Conservation (phyloP, 2,329 filamentous ascomycete genomes). For the Sclerotinia sclerotiorum region DNA sequence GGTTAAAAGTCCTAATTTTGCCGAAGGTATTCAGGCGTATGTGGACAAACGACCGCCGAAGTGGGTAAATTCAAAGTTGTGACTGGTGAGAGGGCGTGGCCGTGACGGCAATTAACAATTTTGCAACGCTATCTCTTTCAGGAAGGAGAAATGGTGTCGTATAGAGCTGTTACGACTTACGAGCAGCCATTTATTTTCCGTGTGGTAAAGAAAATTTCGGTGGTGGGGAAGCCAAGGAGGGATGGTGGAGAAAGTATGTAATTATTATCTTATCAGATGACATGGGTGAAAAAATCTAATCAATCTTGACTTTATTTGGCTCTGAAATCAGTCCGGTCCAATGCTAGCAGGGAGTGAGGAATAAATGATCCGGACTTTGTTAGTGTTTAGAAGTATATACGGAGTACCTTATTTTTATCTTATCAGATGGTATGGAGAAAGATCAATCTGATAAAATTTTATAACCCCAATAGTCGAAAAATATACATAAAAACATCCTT, state of each 20-base stretch:
- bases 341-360: neutral
- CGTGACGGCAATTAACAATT: neutral
- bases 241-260: constrained; percentile 22
- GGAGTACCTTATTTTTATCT: neutral
- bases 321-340: neutral
- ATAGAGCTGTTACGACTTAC: neutral
- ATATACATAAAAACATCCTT: too few species aligned
- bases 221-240: constrained; percentile 9
- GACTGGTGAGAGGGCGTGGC: neutral
- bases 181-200: neutral
- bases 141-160: constrained; percentile 7
- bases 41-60: constrained; percentile 67
- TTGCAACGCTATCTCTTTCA: neutral
- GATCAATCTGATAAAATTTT: constrained; percentile 3
- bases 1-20: constrained; percentile 66
- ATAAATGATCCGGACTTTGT: neutral
- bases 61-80: constrained; percentile 62
- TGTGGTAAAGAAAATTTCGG: neutral
- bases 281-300: constrained; percentile 19
- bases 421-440: constrained; percentile 17
- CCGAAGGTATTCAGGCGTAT: constrained; percentile 71
- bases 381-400: neutral
- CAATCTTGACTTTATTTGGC: constrained; percentile 14
- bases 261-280: constrained; percentile 24
- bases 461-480: too few species aligned